These are phyloP conservation scores for Spathaspora gorwiae DNA, from an alignment of 805 yeast genomes.

Conservation along the genomic window DNA sequence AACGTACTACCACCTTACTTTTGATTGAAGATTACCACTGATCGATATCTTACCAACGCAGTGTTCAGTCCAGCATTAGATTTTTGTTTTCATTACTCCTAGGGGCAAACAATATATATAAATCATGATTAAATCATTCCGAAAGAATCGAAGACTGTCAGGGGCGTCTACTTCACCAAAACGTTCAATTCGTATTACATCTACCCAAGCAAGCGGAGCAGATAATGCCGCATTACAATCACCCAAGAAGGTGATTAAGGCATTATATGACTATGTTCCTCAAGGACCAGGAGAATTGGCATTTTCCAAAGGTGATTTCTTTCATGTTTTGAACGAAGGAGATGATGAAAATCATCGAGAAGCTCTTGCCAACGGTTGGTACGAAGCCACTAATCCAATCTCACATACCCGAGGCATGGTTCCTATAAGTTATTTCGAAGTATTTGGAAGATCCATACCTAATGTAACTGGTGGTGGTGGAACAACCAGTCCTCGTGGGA, in stretches of 20 bases:
- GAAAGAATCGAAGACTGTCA: conserved; percentile 38
- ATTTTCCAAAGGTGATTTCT: conserved; percentile 81
- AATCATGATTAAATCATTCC: conserved; percentile 38
- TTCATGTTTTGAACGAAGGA: conserved; percentile 54
- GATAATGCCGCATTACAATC: conserved; percentile 34
- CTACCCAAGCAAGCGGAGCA: conserved; percentile 12
- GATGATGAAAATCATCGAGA: conserved; percentile 20
- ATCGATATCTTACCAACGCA: too few relatives aligned
- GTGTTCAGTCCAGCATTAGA: too few relatives aligned
- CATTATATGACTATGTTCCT: conserved; percentile 70
- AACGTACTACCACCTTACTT: too few relatives aligned
- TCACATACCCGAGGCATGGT: conserved; percentile 78
- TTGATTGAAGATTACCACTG: too few relatives aligned
- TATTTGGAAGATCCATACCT: conserved; percentile 58
- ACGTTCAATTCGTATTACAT: conserved; percentile 27
- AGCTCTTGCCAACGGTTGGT: conserved; percentile 54
- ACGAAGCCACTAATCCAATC: conserved; percentile 83
- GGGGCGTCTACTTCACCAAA: conserved; percentile 25
- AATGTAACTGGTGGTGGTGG: neutral
- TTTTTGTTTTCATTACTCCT: neutral
- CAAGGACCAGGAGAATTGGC: conserved; percentile 78
- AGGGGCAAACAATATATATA: neutral
- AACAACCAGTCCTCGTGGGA: neutral
- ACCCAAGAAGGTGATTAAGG: conserved; percentile 81
- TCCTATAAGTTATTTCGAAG: conserved; percentile 80